Evolutionary conservation across 2,329 filamentous ascomycete species (phyloP).

Genomic region (Trichoderma guizhouense): DNA sequence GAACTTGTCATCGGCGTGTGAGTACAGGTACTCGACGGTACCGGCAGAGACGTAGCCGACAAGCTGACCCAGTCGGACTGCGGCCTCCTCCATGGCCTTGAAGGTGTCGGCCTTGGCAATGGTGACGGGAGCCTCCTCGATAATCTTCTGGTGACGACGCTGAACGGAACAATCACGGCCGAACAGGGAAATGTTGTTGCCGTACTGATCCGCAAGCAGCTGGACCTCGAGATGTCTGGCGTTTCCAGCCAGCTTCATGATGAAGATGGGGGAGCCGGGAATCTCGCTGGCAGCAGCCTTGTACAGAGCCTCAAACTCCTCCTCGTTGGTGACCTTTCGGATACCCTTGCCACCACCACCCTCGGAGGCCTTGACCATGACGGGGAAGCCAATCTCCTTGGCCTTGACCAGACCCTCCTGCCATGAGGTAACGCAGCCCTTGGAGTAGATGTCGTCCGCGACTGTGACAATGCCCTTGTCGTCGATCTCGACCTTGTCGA

Average conservation of each 20-base stretch:
- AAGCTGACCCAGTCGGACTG: conserved; percentile 86
- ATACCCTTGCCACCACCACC: conserved; percentile 99
- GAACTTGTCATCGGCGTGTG: conserved; percentile 95
- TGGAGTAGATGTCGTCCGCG: conserved; percentile 75
- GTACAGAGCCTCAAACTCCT: conserved; percentile 82
- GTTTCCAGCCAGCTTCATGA: conserved; percentile 98
- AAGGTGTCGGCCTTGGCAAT: conserved; percentile 89
- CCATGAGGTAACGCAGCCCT: conserved; percentile 86
- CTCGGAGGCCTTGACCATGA: conserved; percentile 99
- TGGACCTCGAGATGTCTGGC: conserved; percentile 97
- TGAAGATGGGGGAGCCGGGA: conserved; percentile 97
- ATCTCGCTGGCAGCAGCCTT: conserved; percentile 97
- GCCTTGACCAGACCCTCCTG: conserved; percentile 87
- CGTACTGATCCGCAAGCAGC: conserved; percentile 95
- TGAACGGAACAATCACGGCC: conserved; percentile 98
- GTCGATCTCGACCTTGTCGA: conserved; percentile 76
- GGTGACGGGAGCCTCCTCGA: conserved; percentile 96
- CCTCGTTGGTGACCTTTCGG: conserved; percentile 83
- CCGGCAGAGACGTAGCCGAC: conserved; percentile 98
- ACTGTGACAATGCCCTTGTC: conserved; percentile 88
- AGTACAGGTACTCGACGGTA: conserved; percentile 99
- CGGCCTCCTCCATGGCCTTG: conserved; percentile 93
- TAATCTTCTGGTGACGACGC: conserved; percentile 98
- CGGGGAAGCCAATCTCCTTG: conserved; percentile 89
- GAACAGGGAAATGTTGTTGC: conserved; percentile 98